A percentile compares a stretch with the other conserved stretches of the same genome.
Conservation (phyloP, 139 green algal genomes). For the Chlorokybus atmophyticus region DNA sequence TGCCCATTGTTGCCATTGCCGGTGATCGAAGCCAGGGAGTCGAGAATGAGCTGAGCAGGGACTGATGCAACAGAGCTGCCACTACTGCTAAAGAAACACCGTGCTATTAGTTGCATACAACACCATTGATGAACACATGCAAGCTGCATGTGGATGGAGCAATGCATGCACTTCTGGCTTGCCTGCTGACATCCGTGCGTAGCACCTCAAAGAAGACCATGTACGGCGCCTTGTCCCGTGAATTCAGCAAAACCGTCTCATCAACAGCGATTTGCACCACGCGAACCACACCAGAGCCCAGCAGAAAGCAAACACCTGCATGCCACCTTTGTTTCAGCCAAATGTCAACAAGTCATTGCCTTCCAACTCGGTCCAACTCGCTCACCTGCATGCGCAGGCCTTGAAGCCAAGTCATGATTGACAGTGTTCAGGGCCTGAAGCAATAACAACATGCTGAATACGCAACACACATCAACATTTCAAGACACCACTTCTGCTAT, state of each 20-base stretch:
- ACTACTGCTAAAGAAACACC: no score
- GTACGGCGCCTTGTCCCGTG: slow-evolving; percentile 72
- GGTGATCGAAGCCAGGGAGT: no score
- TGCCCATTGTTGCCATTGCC: no score
- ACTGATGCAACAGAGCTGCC: no score
- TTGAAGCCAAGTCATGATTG: not conserved
- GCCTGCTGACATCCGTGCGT: not conserved
- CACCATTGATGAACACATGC: no score
- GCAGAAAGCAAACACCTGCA: slow-evolving; percentile 68
- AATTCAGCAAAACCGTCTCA: slow-evolving; percentile 80
- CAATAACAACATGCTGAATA: not conserved
- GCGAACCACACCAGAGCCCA: slow-evolving; percentile 50
- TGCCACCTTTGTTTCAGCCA: slow-evolving; percentile 5
- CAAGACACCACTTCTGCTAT: not conserved
- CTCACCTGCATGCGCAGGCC: not conserved
- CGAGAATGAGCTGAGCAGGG: no score
- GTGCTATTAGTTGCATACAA: no score
- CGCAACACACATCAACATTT: not conserved
- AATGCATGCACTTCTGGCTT: no score
- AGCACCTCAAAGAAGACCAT: slow-evolving; percentile 67
- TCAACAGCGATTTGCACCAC: slow-evolving; percentile 67
- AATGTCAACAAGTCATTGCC: not conserved
- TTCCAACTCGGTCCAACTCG: not conserved
- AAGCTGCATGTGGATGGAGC: no score
- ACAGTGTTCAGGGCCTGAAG: not conserved